Conservation (phyloP, 768 basidiomycete species). For the Daedaleopsis nitida region DNA sequence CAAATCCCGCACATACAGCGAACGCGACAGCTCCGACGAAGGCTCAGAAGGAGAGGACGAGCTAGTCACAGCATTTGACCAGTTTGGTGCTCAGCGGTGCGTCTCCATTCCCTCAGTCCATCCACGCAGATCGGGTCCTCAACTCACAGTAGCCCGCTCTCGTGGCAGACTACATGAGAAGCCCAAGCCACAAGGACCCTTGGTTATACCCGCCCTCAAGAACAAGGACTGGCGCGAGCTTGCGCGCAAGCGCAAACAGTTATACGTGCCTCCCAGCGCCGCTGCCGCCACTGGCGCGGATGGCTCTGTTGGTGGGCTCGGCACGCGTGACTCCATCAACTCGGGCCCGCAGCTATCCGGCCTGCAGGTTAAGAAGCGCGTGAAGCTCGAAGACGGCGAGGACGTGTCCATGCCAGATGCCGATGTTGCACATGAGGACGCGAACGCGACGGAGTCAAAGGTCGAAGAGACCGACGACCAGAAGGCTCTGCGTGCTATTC, state of each 20-base stretch:
- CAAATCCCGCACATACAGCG: conserved; percentile 29
- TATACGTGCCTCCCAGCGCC: conserved; percentile 69
- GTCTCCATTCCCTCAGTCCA: conserved; percentile 37
- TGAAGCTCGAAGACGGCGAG: conserved; percentile 27
- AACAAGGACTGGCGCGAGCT: conserved; percentile 91
- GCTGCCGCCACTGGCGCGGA: conserved; percentile 59
- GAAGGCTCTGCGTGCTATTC: conserved; percentile 75
- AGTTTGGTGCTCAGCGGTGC: conserved; percentile 84
- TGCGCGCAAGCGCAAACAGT: conserved; percentile 64
- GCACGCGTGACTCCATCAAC: conserved; percentile 75
- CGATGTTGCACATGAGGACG: conserved; percentile 3
- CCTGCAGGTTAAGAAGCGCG: conserved; percentile 51
- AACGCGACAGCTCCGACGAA: conserved; percentile 57
- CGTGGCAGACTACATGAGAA: conserved; percentile 46
- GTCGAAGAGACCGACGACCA: conserved; percentile 73
- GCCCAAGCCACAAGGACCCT: conserved; percentile 55
- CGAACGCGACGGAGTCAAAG: conserved; percentile 18
- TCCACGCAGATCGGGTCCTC: conserved; percentile 47
- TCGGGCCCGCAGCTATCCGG: conserved; percentile 73
- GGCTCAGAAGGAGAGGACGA: conserved; percentile 59
- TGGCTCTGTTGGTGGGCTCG: conserved; percentile 77
- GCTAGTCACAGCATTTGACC: conserved; percentile 71
- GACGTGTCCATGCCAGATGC: conserved; percentile 20
- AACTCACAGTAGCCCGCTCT: conserved; percentile 68
- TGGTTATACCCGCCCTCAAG: conserved; percentile 84